Conservation (phyloP, 371 early-diverging fungal species). For the Lichtheimia ramosa region DNA sequence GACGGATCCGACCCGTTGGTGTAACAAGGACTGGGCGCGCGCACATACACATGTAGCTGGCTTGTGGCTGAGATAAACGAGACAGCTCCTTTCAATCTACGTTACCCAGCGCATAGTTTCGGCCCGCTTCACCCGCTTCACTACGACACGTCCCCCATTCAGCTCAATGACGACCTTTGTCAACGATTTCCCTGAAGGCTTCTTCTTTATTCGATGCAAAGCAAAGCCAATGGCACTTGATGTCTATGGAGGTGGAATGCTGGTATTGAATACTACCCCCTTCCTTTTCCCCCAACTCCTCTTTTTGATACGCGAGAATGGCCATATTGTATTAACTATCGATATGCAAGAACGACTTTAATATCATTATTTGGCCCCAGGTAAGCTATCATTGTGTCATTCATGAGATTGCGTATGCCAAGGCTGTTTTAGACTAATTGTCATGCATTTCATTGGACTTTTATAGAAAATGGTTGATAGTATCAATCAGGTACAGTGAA, state of each 20-base stretch:
- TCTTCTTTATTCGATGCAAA: constrained; percentile 48
- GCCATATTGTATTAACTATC: constrained; percentile 1
- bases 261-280: constrained; percentile 16
- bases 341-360: constrained; percentile 36
- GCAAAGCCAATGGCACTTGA: constrained; percentile 30
- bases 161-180: too few relatives aligned
- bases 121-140: not conserved
- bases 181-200: constrained; percentile 35
- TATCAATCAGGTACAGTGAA: constrained; percentile 42
- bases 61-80: too few relatives aligned
- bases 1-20: too few relatives aligned
- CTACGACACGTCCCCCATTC: not conserved
- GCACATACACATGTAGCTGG: too few relatives aligned
- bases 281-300: not conserved
- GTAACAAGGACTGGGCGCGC: too few relatives aligned
- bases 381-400: constrained; percentile 15
- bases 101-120: too few relatives aligned
- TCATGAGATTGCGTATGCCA: not conserved
- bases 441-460: too few relatives aligned
- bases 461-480: constrained; percentile 48
- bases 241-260: constrained; percentile 39
- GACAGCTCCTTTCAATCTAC: too few relatives aligned
- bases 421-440: too few relatives aligned
- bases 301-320: constrained; percentile 1
- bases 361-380: constrained; percentile 53